phyloP scores from a whole-genome alignment of 2,329 filamentous ascomycete genomes.

The Capronia coronata region DNA sequence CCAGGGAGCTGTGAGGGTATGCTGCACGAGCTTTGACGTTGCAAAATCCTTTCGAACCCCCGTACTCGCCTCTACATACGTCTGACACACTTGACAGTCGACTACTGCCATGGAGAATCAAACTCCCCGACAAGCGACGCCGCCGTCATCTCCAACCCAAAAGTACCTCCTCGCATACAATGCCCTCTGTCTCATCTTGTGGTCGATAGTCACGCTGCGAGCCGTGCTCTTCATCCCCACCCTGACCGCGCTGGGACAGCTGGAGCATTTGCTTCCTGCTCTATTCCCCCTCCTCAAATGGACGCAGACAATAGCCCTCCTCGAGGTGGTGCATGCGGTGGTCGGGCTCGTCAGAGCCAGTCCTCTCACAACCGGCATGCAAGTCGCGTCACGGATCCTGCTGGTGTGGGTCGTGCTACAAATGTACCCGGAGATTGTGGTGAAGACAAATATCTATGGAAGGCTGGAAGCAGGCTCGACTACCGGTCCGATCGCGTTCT shows the following conservation, averaged over 20 bases:
- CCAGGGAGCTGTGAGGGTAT: too few relatives aligned
- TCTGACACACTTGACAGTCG: too few relatives aligned
- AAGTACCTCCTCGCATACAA: constrained; percentile 84
- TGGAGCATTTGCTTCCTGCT: constrained; percentile 42
- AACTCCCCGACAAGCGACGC: background rate
- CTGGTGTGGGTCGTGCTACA: constrained; percentile 81
- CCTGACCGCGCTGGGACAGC: constrained; percentile 44
- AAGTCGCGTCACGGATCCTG: constrained; percentile 78
- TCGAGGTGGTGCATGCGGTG: constrained; percentile 78
- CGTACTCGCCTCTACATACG: too few relatives aligned
- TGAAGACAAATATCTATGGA: constrained; percentile 47
- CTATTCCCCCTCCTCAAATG: constrained; percentile 44
- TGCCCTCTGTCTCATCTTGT: constrained; percentile 65
- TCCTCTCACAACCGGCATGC: constrained; percentile 77
- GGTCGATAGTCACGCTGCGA: constrained; percentile 68
- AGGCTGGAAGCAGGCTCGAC: constrained; percentile 16
- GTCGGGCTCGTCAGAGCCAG: constrained; percentile 79
- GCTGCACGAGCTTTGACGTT: too few relatives aligned
- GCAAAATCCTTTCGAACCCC: too few relatives aligned
- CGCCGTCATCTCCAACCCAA: constrained; percentile 1
- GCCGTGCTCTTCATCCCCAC: constrained; percentile 52
- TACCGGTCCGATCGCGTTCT: constrained; percentile 33
- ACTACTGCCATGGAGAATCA: constrained; percentile 1
- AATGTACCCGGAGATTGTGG: constrained; percentile 62
- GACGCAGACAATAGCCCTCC: constrained; percentile 72